phyloP scores from a whole-genome alignment of 352 stramenopile genomes.

The Globisporangium lucens region DNA sequence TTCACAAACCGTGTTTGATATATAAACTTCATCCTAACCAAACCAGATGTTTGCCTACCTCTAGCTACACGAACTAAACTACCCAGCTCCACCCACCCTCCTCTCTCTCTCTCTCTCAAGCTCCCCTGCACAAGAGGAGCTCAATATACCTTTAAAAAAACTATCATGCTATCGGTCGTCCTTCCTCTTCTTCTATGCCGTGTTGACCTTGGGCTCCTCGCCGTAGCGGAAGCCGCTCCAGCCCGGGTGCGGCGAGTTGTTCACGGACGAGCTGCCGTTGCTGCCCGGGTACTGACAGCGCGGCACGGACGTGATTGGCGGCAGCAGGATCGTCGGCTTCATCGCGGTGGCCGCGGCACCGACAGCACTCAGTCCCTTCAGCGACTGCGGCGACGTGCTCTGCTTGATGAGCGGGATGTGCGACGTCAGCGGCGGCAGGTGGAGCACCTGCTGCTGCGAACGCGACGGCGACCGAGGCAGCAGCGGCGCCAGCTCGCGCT shows the following conservation, averaged over 20 bases:
- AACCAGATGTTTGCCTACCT: too few species aligned
- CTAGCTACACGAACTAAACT: not conserved
- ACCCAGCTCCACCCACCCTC: not conserved
- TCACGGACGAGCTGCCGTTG: not conserved
- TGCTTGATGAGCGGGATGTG: constrained; percentile 7
- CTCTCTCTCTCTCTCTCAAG: not conserved
- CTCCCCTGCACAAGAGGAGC: not conserved
- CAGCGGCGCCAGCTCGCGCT: constrained; percentile 8
- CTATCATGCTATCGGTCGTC: not conserved
- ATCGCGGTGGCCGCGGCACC: too few species aligned
- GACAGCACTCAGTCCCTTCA: too few species aligned
- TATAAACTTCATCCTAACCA: too few species aligned
- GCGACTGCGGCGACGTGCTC: constrained; percentile 2
- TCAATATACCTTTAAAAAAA: not conserved
- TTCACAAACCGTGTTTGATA: too few species aligned
- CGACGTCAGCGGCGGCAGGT: constrained; percentile 11
- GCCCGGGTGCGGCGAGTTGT: not conserved
- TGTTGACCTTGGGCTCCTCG: constrained; percentile 15
- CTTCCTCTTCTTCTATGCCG: constrained; percentile 4
- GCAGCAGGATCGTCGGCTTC: constrained; percentile 17
- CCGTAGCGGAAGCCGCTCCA: constrained; percentile 10
- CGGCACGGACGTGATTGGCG: constrained; percentile 17
- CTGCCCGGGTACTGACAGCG: constrained; percentile 7
- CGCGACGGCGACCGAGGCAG: not conserved
- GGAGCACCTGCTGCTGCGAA: constrained; percentile 3